Conservation (phyloP, 108 stramenopile species). For the Cyclostephanos tholiformis region DNA sequence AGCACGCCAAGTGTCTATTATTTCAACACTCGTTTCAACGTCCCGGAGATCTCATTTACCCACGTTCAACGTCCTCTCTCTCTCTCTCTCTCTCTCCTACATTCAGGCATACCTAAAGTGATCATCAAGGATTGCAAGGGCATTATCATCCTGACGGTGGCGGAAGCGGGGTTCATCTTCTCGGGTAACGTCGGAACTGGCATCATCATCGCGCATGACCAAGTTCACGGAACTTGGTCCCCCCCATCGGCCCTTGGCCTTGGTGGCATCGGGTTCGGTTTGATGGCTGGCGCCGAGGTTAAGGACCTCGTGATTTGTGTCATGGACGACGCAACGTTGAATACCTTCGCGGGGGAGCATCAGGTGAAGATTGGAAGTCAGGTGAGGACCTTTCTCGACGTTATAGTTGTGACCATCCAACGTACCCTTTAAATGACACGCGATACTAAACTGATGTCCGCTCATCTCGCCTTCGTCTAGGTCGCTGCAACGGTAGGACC, state of each 20-base stretch:
- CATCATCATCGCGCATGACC: constrained; percentile 60
- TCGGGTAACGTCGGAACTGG: constrained; percentile 75
- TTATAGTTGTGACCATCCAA: background rate
- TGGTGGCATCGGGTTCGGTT: constrained; percentile 60
- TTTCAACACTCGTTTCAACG: background rate
- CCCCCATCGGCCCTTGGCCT: constrained; percentile 75
- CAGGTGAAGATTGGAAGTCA: constrained; percentile 48
- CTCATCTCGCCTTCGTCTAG: background rate
- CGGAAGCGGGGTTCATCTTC: constrained; percentile 76
- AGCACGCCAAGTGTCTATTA: no score
- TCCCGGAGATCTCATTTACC: background rate
- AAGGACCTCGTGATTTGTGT: constrained; percentile 71
- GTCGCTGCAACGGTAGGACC: constrained; percentile 46
- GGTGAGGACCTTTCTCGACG: constrained; percentile 6
- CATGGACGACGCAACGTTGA: constrained; percentile 36
- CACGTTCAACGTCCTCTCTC: background rate
- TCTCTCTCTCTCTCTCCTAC: background rate
- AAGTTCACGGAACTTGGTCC: constrained; percentile 58
- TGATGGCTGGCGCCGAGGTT: constrained; percentile 66
- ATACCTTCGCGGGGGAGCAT: constrained; percentile 31
- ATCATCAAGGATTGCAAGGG: constrained; percentile 64
- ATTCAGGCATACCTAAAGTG: constrained; percentile 53
- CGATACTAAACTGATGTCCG: background rate
- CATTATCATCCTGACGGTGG: constrained; percentile 67
- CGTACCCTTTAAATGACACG: background rate